These are phyloP conservation scores for Diplotaxis tenuifolia DNA, from an alignment of 345 rosid species.

Conservation along the genomic window DNA sequence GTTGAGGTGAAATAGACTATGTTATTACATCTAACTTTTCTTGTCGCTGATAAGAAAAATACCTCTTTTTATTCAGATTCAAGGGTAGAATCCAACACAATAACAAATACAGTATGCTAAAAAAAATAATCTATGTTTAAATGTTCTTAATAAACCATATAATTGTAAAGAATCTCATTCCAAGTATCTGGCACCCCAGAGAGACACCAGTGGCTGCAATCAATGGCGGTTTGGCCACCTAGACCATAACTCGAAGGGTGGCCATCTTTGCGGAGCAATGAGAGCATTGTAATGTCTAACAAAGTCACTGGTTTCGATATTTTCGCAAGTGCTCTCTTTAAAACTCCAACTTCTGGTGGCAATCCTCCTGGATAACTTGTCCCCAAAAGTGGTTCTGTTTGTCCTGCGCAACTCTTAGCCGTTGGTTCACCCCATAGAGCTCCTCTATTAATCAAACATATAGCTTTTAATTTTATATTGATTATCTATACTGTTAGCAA, in stretches of 20 bases:
- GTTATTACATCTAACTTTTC: neutral
- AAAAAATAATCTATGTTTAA: neutral
- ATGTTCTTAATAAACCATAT: constrained; percentile 22
- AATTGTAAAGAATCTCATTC: constrained; percentile 76
- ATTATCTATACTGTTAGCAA: neutral
- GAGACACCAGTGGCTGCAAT: constrained; percentile 97
- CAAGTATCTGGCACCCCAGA: constrained; percentile 92
- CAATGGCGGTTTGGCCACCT: constrained; percentile 44
- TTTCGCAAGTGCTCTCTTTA: constrained; percentile 50
- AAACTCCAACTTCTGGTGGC: constrained; percentile 54
- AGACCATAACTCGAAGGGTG: constrained; percentile 84
- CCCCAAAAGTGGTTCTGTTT: constrained; percentile 57
- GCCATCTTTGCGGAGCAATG: constrained; percentile 79
- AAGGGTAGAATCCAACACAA: constrained; percentile 8
- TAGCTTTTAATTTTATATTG: neutral
- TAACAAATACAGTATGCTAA: constrained; percentile 23
- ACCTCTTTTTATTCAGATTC: constrained; percentile 3
- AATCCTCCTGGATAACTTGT: constrained; percentile 62
- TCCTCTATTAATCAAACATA: constrained; percentile 45
- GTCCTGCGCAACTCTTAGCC: constrained; percentile 59
- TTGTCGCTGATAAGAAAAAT: neutral
- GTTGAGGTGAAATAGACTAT: neutral
- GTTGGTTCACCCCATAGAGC: constrained; percentile 54
- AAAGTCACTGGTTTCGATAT: constrained; percentile 53
- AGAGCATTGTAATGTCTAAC: constrained; percentile 67